phyloP scores from a whole-genome alignment of 768 basidiomycete genomes.

The Fomitopsis pulvina region DNA sequence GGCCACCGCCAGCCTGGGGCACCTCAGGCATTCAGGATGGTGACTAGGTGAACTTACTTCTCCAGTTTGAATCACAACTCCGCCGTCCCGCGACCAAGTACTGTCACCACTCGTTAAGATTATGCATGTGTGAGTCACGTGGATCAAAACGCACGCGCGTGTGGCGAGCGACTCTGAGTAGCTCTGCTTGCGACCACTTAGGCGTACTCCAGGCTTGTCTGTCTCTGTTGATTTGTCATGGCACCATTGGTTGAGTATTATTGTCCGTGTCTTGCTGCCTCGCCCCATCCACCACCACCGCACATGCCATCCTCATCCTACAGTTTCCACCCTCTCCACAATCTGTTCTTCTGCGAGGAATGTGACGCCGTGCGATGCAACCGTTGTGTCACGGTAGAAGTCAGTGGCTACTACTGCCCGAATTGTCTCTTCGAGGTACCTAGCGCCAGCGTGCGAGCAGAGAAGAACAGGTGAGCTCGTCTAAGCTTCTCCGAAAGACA shows the following conservation, averaged over 20 bases:
- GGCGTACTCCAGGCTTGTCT: no score
- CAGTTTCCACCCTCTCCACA: constrained; percentile 77
- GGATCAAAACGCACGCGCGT: no score
- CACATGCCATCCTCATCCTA: constrained; percentile 71
- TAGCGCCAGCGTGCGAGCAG: constrained; percentile 94
- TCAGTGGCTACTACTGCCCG: constrained; percentile 96
- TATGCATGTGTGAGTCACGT: no score
- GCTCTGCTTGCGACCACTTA: no score
- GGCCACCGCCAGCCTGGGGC: no score
- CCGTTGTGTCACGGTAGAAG: constrained; percentile 86
- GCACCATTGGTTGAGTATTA: constrained; percentile 53
- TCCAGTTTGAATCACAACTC: no score
- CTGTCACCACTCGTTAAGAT: no score
- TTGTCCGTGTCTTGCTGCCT: constrained; percentile 63
- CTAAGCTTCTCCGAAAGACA: background rate
- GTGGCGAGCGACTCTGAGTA: no score
- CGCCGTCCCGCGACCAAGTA: no score
- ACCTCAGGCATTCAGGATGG: no score
- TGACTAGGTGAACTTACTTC: no score
- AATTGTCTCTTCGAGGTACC: constrained; percentile 99
- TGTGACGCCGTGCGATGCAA: constrained; percentile 95
- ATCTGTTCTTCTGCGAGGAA: constrained; percentile 96
- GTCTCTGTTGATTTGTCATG: no score
- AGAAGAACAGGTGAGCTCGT: constrained; percentile 79
- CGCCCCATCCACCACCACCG: constrained; percentile 63